A percentile compares a stretch with the other conserved stretches of the same genome.
phyloP scores from a whole-genome alignment of 352 stramenopile species.

The Thalassiosira gravida region DNA sequence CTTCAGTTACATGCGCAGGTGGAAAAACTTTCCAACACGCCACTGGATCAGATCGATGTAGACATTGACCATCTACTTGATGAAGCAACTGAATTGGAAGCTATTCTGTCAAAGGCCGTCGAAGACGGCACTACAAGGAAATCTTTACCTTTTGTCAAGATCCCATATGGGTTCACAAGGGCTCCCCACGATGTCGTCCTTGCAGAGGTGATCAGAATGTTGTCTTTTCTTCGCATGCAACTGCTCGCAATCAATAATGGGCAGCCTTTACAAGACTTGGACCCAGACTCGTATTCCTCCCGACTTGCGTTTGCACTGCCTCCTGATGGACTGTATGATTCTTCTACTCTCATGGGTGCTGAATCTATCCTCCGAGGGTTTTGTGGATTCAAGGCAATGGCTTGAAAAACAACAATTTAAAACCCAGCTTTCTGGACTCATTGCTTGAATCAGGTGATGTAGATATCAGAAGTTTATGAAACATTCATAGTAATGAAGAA shows the following conservation, averaged over 20 bases:
- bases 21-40: slow-evolving; percentile 28
- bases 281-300: slow-evolving; percentile 22
- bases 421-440: slow-evolving; percentile 4
- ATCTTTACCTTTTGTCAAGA: slow-evolving; percentile 27
- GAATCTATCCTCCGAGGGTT: slow-evolving; percentile 49
- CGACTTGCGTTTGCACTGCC: slow-evolving; percentile 32
- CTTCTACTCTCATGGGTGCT: slow-evolving; percentile 7
- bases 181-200: slow-evolving; percentile 27
- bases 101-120: slow-evolving; percentile 8
- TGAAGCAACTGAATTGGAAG: slow-evolving; percentile 37
- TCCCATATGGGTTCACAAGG: slow-evolving; percentile 28
- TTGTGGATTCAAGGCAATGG: slow-evolving; percentile 41
- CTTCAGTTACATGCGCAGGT: slow-evolving; percentile 37
- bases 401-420: slow-evolving; percentile 13
- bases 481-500: slow-evolving; percentile 32
- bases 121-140: background rate
- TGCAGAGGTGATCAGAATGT: slow-evolving; percentile 29
- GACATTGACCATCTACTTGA: slow-evolving; percentile 44
- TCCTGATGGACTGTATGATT: slow-evolving; percentile 43
- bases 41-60: slow-evolving; percentile 16
- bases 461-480: slow-evolving; percentile 8
- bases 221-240: slow-evolving; percentile 47
- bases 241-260: slow-evolving; percentile 49
- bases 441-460: background rate
- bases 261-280: slow-evolving; percentile 17